phyloP scores from a whole-genome alignment of 306 rosid species.

The Ormosia emarginata region DNA sequence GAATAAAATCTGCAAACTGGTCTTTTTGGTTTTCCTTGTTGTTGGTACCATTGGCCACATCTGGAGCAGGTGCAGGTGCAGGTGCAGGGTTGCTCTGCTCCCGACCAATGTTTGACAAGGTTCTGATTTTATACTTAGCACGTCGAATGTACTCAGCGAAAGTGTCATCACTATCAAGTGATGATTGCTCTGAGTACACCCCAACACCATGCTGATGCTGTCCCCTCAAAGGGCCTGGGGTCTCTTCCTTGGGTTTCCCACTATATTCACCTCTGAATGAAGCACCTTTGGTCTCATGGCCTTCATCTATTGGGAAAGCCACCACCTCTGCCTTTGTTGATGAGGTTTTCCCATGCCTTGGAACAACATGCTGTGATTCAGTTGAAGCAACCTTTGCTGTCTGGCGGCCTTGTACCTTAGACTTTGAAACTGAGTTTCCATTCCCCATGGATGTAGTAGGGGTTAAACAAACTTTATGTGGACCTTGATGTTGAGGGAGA shows the following conservation, averaged over 20 bases:
- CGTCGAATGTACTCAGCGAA: conserved; percentile 38
- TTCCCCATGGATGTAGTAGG: conserved; percentile 1
- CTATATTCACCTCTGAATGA: neutral
- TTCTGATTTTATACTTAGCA: conserved; percentile 21
- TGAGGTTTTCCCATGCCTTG: conserved; percentile 1
- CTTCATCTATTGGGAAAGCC: neutral
- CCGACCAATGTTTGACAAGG: conserved; percentile 1
- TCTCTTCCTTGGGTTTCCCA: neutral
- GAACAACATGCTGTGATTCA: neutral
- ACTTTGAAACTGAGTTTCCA: neutral
- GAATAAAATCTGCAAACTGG: conserved; percentile 40
- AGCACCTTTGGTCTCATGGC: neutral
- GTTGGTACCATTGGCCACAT: conserved; percentile 3
- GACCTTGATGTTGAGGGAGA: neutral
- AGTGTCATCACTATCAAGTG: conserved; percentile 27
- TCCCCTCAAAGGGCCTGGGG: neutral
- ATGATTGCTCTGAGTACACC: neutral
- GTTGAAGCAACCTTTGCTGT: neutral
- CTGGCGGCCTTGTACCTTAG: neutral
- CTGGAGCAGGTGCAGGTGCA: too few species aligned
- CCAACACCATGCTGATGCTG: neutral
- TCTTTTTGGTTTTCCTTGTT: conserved; percentile 21
- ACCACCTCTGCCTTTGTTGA: neutral
- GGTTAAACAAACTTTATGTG: too few species aligned
- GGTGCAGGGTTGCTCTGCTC: neutral